Evolutionary conservation across 1,284 basidiomycete species (phyloP).

Genomic region (Sphagnurus paluster): DNA sequence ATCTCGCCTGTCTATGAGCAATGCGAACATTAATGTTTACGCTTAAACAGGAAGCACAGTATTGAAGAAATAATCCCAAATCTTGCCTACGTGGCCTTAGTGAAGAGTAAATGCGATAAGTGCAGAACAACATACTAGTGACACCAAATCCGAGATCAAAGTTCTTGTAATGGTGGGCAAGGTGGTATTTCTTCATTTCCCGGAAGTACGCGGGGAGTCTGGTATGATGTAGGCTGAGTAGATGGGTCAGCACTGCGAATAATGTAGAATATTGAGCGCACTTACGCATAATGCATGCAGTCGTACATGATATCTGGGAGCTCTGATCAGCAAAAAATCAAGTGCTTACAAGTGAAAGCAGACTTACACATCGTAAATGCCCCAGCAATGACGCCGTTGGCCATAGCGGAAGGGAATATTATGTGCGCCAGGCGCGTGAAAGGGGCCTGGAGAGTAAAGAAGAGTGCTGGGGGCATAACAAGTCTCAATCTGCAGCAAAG

Average conservation of each 20-base stretch:
- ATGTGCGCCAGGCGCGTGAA: conserved; percentile 87
- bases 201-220: conserved; percentile 85
- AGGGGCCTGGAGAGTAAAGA: conserved; percentile 77
- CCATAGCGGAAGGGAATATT: conserved; percentile 83
- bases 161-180: conserved; percentile 99
- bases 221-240: conserved; percentile 78
- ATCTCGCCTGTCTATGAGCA: background rate
- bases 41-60: conserved; percentile 75
- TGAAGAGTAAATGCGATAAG: background rate
- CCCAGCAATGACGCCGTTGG: conserved; percentile 93
- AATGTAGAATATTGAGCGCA: conserved; percentile 14
- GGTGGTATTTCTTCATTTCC: conserved; percentile 96
- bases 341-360: background rate
- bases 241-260: background rate
- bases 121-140: conserved; percentile 58
- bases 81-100: conserved; percentile 57
- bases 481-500: conserved; percentile 67
- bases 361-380: conserved; percentile 88
- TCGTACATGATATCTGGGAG: conserved; percentile 83
- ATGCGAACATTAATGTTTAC: background rate
- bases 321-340: background rate
- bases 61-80: conserved; percentile 95
- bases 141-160: conserved; percentile 99
- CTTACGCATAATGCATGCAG: conserved; percentile 89
- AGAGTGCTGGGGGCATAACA: conserved; percentile 96